phyloP scores from a whole-genome alignment of 805 yeast genomes.

The Yamadazyma akitaensis region DNA sequence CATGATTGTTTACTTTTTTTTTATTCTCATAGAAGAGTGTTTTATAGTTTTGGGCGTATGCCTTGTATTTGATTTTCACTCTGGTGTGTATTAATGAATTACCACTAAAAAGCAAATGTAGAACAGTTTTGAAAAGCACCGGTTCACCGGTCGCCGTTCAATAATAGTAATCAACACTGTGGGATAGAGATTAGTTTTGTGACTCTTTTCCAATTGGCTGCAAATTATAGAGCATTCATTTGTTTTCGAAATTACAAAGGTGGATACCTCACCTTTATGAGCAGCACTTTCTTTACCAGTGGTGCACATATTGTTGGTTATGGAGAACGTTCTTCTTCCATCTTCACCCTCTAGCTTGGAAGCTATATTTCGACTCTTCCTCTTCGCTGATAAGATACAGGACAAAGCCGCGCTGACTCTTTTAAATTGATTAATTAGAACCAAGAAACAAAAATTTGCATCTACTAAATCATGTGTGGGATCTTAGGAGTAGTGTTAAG shows the following conservation, averaged over 20 bases:
- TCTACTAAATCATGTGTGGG: slow-evolving; percentile 73
- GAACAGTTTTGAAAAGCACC: background rate
- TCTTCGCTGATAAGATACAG: slow-evolving; percentile 2
- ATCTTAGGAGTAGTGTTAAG: slow-evolving; percentile 84
- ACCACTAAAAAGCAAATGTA: background rate
- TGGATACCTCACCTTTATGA: no score
- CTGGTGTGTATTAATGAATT: background rate
- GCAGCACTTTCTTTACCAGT: no score
- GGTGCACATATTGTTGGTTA: no score
- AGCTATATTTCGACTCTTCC: background rate
- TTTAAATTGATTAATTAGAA: background rate
- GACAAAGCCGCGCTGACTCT: slow-evolving; percentile 5
- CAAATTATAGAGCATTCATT: no score
- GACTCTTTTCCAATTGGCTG: no score
- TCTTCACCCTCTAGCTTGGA: no score
- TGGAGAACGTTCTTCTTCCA: no score
- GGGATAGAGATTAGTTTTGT: no score
- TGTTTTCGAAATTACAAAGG: no score
- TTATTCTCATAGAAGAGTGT: slow-evolving; percentile 4
- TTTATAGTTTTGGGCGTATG: slow-evolving; percentile 7
- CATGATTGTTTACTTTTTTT: slow-evolving; percentile 1
- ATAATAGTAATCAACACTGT: no score
- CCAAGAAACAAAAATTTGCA: background rate
- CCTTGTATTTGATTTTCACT: slow-evolving; percentile 6
- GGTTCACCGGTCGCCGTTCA: no score